A percentile compares a stretch with the other conserved stretches of the same genome.
phyloP scores from a whole-genome alignment of 192 early-diverging fungal genomes.

The Podila epicladia region DNA sequence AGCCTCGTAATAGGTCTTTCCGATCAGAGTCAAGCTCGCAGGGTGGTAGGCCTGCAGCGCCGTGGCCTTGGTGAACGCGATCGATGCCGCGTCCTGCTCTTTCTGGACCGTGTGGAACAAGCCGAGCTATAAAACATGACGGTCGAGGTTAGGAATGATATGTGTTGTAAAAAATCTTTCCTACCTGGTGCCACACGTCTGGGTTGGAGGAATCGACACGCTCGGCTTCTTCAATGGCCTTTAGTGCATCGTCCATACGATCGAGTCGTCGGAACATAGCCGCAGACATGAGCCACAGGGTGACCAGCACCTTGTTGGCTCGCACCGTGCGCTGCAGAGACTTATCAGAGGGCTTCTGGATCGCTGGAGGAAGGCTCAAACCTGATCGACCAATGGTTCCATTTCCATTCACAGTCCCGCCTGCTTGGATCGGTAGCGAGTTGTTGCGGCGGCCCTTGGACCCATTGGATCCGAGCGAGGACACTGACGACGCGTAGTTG shows the following conservation, averaged over 20 bases:
- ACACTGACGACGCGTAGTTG: slow-evolving; percentile 53
- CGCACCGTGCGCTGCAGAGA: slow-evolving; percentile 51
- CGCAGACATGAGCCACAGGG: slow-evolving; percentile 67
- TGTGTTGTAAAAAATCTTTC: no score
- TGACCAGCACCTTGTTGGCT: slow-evolving; percentile 53
- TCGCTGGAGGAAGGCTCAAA: slow-evolving; percentile 33
- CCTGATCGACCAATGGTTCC: slow-evolving; percentile 27
- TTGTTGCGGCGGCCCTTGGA: slow-evolving; percentile 30
- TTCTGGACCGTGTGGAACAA: slow-evolving; percentile 16
- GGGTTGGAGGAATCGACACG: no score
- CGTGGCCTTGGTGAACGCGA: no score
- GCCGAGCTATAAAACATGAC: slow-evolving; percentile 37
- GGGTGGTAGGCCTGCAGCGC: no score
- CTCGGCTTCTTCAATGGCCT: background rate
- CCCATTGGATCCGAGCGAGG: slow-evolving; percentile 37
- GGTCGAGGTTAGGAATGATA: no score
- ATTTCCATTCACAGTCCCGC: background rate
- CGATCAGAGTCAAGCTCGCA: no score
- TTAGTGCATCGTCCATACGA: slow-evolving; percentile 17
- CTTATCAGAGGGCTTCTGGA: slow-evolving; percentile 45
- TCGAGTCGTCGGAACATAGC: slow-evolving; percentile 56
- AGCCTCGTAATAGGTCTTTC: no score
- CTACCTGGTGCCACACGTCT: no score
- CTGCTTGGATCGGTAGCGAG: background rate
- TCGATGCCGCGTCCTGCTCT: no score